These are phyloP conservation scores for Borovskyia barvae DNA, from an alignment of 208 protist genomes.

Conservation along the genomic window DNA sequence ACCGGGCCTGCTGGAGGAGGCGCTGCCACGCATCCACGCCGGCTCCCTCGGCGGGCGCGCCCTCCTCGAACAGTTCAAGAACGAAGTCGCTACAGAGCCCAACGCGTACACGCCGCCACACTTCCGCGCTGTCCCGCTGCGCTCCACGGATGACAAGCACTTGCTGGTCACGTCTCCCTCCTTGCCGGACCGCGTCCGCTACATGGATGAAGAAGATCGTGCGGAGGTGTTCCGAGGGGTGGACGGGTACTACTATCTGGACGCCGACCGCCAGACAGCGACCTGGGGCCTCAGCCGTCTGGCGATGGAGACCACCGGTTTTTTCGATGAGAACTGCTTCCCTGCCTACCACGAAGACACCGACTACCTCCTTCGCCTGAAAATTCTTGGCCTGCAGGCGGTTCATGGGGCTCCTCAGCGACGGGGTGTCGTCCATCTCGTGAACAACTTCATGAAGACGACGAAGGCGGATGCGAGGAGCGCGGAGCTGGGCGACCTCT, in stretches of 20 bases:
- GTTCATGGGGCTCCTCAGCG: neutral
- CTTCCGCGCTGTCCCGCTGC: slow-evolving; percentile 25
- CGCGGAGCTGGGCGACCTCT: neutral
- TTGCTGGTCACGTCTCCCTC: slow-evolving; percentile 27
- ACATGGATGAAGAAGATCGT: slow-evolving; percentile 6
- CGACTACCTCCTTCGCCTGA: slow-evolving; percentile 14
- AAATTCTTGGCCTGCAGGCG: slow-evolving; percentile 18
- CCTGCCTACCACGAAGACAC: slow-evolving; percentile 38
- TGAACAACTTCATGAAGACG: neutral
- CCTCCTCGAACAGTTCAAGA: slow-evolving; percentile 3
- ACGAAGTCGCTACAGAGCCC: slow-evolving; percentile 31
- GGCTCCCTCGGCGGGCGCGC: slow-evolving; percentile 4
- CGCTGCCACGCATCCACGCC: slow-evolving; percentile 9
- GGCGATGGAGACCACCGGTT: slow-evolving; percentile 26
- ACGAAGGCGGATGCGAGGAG: neutral
- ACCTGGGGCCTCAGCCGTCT: slow-evolving; percentile 25
- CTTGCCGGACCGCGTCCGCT: slow-evolving; percentile 35
- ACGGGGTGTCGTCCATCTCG: neutral
- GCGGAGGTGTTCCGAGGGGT: neutral
- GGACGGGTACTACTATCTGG: slow-evolving; percentile 11
- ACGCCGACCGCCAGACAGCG: neutral
- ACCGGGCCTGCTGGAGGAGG: neutral
- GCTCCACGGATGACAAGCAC: slow-evolving; percentile 14
- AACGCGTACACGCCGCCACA: slow-evolving; percentile 18
- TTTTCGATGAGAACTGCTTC: slow-evolving; percentile 52